Percentiles rank a stretch among this genome's conserved stretches.
These are phyloP conservation scores for Umbelopsis isabellina DNA, from an alignment of 192 early-diverging fungal species.

Conservation along the genomic window DNA sequence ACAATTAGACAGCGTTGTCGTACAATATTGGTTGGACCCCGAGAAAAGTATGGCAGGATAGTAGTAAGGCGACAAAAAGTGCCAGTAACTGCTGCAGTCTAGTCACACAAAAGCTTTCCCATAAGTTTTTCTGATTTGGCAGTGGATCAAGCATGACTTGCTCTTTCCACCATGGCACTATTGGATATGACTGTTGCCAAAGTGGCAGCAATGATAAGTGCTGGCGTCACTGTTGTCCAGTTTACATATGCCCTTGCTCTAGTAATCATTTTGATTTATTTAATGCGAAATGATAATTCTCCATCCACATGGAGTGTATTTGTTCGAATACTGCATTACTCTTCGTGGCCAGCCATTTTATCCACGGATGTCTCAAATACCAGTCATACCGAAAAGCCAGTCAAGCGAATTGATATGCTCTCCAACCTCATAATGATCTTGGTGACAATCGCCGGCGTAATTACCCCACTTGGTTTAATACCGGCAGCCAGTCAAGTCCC, in stretches of 20 bases:
- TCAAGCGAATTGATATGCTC: not conserved
- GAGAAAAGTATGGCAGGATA: too few relatives aligned
- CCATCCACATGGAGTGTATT: constrained; percentile 15
- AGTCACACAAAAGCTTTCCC: not conserved
- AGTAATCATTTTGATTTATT: not conserved
- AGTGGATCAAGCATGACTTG: not conserved
- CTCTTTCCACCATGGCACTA: constrained; percentile 12
- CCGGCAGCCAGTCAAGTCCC: not conserved
- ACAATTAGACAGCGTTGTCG: too few relatives aligned
- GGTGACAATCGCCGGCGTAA: not conserved
- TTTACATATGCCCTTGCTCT: constrained; percentile 3
- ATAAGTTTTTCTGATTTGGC: not conserved
- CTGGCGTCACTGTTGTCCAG: constrained; percentile 16
- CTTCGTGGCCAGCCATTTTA: constrained; percentile 5
- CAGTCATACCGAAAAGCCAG: not conserved
- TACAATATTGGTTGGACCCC: too few relatives aligned
- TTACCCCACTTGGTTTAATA: constrained; percentile 1
- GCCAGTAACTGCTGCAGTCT: too few relatives aligned
- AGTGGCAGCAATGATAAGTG: constrained; percentile 11
- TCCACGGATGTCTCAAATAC: not conserved
- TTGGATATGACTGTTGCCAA: constrained; percentile 21
- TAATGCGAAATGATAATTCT: not conserved
- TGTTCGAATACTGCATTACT: constrained; percentile 9
- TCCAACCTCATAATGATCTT: not conserved
- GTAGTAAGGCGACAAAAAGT: too few relatives aligned